phyloP scores from a whole-genome alignment of 1,284 basidiomycete genomes.

The Ustanciosporium gigantosporum region DNA sequence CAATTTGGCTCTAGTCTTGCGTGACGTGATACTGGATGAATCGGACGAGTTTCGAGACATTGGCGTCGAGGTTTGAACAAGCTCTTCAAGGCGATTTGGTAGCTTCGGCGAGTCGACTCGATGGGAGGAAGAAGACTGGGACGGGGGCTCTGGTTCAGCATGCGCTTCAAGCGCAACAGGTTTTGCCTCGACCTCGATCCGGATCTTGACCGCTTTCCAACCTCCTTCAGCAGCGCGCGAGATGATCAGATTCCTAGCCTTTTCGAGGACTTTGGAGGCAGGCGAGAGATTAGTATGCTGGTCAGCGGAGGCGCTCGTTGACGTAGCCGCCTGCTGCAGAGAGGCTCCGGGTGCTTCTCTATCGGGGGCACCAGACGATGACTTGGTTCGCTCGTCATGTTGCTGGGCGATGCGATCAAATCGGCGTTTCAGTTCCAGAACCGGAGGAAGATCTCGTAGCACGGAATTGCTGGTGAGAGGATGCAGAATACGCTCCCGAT shows the following conservation, averaged over 20 bases:
- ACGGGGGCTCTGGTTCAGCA: background rate
- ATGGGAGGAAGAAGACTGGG: background rate
- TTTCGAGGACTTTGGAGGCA: conserved; percentile 20
- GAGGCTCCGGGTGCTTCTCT: background rate
- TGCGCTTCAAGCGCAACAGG: background rate
- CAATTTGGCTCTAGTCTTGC: conserved; percentile 26
- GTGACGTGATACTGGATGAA: conserved; percentile 11
- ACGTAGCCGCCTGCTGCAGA: background rate
- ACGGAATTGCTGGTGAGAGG: conserved; percentile 4
- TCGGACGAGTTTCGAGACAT: conserved; percentile 27
- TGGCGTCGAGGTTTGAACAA: background rate
- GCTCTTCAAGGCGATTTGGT: background rate
- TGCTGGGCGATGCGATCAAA: conserved; percentile 12
- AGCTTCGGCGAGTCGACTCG: background rate
- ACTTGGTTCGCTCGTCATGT: background rate
- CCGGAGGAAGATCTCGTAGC: conserved; percentile 11
- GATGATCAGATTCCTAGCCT: conserved; percentile 19
- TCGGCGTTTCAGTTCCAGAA: conserved; percentile 21
- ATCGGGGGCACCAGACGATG: background rate
- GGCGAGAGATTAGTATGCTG: conserved; percentile 4
- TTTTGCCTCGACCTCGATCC: conserved; percentile 1
- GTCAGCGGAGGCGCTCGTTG: background rate
- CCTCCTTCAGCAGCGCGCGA: conserved; percentile 12
- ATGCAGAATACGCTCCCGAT: conserved; percentile 3
- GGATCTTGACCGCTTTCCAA: conserved; percentile 28